Base-by-base conservation (phyloP, 2,329 filamentous ascomycete species). In the Didymella arachidicola region DNA sequence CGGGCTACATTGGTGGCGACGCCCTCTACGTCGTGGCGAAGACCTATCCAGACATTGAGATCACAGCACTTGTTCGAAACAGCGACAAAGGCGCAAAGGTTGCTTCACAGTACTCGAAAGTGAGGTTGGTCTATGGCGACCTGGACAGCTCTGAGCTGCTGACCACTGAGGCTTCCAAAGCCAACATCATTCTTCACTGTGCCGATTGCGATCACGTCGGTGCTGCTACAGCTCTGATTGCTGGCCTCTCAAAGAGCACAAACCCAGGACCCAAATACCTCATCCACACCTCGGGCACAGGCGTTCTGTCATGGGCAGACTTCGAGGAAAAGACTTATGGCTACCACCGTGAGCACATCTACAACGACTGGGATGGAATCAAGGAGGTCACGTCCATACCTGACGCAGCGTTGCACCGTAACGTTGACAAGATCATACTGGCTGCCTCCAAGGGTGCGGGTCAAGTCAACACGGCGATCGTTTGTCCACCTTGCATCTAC, bases 361-460 rank as follows among this genome's bases (percentile, higher is more conserved):
- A 87, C 74, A 78, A 87, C 67, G 88, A 90, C 64, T 80, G 86
- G 65, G 79, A 84, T 10, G 83, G 83, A 49, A 81, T 90, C 36
- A 76, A 79, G 12, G 82, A 84, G 43, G 78, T 89, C 34, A 78
- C 84, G 1, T 80, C 70, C 11, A 68, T 90, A 0, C 87, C 87
- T 0, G 84, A 87, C 67, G 68, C 76, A 0, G 87, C 83, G 10
- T 70, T 81, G 25, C 90, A 93, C 76, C 85, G 88, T 14, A 80
- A 87, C 67, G 84, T 92, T 4, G 90, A 94, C 74, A 85, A 87
- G 71, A 81, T 91, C 25, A 83, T 92, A n/a, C 77, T 89, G 0
- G 78, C 73, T 0, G 80, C 82, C 78, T 4, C 72, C 74, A 2
- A 71, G 77, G 51, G 77, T 81, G 53, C 75, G 77, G 77, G 80